Percentiles rank a stretch among this genome's conserved stretches.
These are phyloP conservation scores for Symmetrospora coprosmae DNA, from an alignment of 768 basidiomycete genomes.

Conservation along the genomic window DNA sequence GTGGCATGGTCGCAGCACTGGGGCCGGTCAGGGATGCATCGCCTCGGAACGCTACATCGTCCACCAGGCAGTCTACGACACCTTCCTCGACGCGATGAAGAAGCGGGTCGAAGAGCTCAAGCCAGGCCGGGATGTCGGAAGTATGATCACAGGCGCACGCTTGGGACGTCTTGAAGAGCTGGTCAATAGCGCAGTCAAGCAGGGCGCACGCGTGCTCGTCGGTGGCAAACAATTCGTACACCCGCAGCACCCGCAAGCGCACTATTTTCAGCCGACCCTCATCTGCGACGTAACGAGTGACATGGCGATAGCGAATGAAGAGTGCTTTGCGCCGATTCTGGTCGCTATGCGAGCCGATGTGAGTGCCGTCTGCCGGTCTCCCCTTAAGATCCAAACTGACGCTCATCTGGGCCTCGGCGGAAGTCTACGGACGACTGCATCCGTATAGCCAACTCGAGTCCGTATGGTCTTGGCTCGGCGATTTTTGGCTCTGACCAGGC, in stretches of 20 bases:
- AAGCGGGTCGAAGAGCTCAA: slow-evolving; percentile 15
- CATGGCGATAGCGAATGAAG: slow-evolving; percentile 56
- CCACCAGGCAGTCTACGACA: slow-evolving; percentile 60
- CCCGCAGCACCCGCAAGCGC: slow-evolving; percentile 53
- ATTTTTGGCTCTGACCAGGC: slow-evolving; percentile 80
- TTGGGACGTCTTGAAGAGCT: slow-evolving; percentile 53
- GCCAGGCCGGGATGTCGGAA: slow-evolving; percentile 52
- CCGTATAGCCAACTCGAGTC: slow-evolving; percentile 70
- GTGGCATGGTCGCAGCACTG: slow-evolving; percentile 63
- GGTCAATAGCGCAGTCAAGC: slow-evolving; percentile 53
- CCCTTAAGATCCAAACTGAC: neutral
- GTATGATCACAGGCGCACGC: slow-evolving; percentile 64
- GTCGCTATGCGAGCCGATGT: slow-evolving; percentile 62
- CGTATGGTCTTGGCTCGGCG: slow-evolving; percentile 80
- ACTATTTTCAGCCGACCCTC: slow-evolving; percentile 76
- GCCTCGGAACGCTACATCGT: slow-evolving; percentile 88
- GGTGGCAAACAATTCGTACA: slow-evolving; percentile 59
- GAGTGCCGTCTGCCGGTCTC: neutral
- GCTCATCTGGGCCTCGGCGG: neutral
- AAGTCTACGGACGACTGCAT: slow-evolving; percentile 68
- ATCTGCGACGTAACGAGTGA: slow-evolving; percentile 58
- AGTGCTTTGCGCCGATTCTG: slow-evolving; percentile 71
- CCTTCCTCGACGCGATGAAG: slow-evolving; percentile 51
- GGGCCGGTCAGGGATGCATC: slow-evolving; percentile 90
- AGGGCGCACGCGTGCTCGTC: slow-evolving; percentile 50